Evolutionary conservation across 345 rosid genomes (phyloP), one percentile per base, ranked within the genome.

Genomic region (Atalantia buxifolia): DNA sequence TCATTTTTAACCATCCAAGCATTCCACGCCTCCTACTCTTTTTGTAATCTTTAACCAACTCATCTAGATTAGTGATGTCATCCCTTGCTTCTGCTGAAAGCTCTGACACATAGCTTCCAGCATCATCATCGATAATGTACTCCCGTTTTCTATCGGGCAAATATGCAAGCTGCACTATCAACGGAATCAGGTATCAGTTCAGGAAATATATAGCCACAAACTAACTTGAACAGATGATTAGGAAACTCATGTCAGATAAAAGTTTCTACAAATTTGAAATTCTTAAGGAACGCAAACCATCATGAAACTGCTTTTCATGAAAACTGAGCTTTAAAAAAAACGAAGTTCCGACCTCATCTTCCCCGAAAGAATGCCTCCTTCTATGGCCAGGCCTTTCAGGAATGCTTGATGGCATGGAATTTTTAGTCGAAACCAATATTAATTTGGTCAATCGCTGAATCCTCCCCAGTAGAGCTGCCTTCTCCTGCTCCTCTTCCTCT

Each of bases 1-100:
- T 90, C 66, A 88, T 72, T 84, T 93, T 94, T 83, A 94, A 92
- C 98, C 98, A 94, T 77, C 93, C 97, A 85, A 94, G 94, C 98
- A 94, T 89, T 83, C 94, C 97, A 69, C 89, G 88, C 79, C 83
- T 85, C 83, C 71, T 88, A 82, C 86, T 91, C 77, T 80, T 86
- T 89, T 83, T 92, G 74, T 79, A 87, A 87, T 90, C 95, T 83
- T 89, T 93, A 71, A 87, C 88, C 86, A 90, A 81, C 77, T 93
- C 95, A 78, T 93, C 95, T 72, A 88, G 81, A 80, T 84, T 81
- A 55, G 87, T 83, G 67, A 81, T 74, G 63, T 84, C 94, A 80
- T 88, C 92, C 84, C 88, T 86, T 36, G 84, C 81, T 67, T 89
- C 97, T 24, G 78, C 66, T 19, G 92, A 86, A 78, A 83, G 85